phyloP scores from a whole-genome alignment of 257 asterid genomes.

The Solanum bulbocastanum region DNA sequence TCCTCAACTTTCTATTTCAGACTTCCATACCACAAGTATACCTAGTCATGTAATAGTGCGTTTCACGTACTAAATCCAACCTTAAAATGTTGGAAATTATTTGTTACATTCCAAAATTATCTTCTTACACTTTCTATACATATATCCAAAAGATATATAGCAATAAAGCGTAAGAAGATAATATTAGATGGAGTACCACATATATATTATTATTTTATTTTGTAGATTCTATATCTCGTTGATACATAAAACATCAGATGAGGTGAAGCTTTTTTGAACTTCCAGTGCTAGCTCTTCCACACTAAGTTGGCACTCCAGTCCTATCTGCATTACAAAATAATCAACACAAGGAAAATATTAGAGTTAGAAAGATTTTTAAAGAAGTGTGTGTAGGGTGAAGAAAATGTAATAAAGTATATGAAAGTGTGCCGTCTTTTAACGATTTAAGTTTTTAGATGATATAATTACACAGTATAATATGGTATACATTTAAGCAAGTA shows the following conservation, averaged over 20 bases:
- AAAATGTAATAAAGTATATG: neutral
- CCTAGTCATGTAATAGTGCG: neutral
- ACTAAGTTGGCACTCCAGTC: conserved; percentile 85
- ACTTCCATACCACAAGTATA: neutral
- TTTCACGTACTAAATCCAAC: neutral
- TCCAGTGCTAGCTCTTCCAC: conserved; percentile 81
- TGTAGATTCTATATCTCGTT: conserved; percentile 1
- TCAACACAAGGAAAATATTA: neutral
- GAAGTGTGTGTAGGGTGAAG: neutral
- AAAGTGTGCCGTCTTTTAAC: neutral
- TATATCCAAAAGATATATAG: neutral
- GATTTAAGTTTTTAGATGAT: neutral
- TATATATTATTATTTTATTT: neutral
- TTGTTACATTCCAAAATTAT: neutral
- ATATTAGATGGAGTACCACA: neutral
- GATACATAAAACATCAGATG: conserved; percentile 12
- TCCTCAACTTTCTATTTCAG: neutral
- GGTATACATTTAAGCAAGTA: neutral
- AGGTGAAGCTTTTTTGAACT: conserved; percentile 73
- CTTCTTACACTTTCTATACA: neutral
- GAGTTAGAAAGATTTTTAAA: neutral
- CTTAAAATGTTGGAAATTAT: neutral
- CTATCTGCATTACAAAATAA: conserved; percentile 40
- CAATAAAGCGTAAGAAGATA: neutral
- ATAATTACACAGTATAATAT: neutral